A percentile compares a stretch with the other conserved stretches of the same genome.
These are phyloP conservation scores for Ulota crispa DNA, from an alignment of 225 moss, liverwort and hornwort species.

Conservation along the genomic window DNA sequence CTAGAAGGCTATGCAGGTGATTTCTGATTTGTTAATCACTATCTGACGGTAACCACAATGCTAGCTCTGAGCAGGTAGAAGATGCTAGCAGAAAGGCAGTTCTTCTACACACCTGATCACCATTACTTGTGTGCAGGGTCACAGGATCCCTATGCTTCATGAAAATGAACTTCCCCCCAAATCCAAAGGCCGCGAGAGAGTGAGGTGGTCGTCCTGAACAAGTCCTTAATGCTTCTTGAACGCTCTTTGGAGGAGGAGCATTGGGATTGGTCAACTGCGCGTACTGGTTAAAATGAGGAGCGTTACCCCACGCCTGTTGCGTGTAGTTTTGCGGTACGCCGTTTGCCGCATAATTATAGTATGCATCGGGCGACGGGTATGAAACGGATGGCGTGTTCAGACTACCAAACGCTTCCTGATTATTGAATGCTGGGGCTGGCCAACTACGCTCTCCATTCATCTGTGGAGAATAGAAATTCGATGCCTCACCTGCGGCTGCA, in stretches of 20 bases:
- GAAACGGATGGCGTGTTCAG: slow-evolving; percentile 28
- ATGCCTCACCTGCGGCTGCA: slow-evolving; percentile 2
- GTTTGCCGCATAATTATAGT: slow-evolving; percentile 30
- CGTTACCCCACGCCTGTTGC: slow-evolving; percentile 46
- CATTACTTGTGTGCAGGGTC: slow-evolving; percentile 75
- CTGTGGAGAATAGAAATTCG: slow-evolving; percentile 24
- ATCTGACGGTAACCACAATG: not conserved
- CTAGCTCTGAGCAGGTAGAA: not conserved
- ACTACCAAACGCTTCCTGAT: slow-evolving; percentile 23
- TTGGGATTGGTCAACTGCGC: slow-evolving; percentile 47
- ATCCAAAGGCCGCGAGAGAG: slow-evolving; percentile 69
- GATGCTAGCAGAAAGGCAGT: not conserved
- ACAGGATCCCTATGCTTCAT: slow-evolving; percentile 81
- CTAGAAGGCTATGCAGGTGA: not conserved
- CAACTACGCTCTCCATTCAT: slow-evolving; percentile 41
- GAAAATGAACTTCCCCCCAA: slow-evolving; percentile 75
- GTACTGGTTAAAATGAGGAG: slow-evolving; percentile 45
- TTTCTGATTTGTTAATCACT: not conserved
- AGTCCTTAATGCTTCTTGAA: slow-evolving; percentile 77
- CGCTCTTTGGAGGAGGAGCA: slow-evolving; percentile 67
- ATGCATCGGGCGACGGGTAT: slow-evolving; percentile 28
- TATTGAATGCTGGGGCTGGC: slow-evolving; percentile 21
- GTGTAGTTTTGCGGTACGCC: slow-evolving; percentile 26
- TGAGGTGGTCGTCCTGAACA: slow-evolving; percentile 81
- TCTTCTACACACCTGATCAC: slow-evolving; percentile 63